Evolutionary conservation across 768 basidiomycete species (phyloP).

Genomic region (Phlebiopsis gigantea): DNA sequence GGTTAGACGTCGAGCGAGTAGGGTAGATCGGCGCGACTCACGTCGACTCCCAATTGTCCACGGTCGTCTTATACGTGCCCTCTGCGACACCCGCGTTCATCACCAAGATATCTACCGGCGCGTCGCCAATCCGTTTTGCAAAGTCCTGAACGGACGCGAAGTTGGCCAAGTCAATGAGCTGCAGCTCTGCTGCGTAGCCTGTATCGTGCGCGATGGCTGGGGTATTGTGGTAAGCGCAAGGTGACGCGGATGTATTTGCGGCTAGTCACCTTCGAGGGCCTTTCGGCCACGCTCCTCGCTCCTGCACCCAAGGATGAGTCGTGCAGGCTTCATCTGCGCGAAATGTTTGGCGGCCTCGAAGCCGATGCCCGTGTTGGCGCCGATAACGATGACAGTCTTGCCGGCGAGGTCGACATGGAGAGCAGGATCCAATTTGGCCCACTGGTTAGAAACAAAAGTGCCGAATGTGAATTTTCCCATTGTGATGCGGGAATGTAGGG

Average conservation of each 20-base stretch:
- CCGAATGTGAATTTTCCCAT: slow-evolving; percentile 7
- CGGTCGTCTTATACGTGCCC: slow-evolving; percentile 21
- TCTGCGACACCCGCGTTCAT: slow-evolving; percentile 20
- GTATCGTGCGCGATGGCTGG: slow-evolving; percentile 17
- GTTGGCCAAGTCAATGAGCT: slow-evolving; percentile 21
- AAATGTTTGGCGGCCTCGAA: slow-evolving; percentile 43
- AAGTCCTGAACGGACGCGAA: slow-evolving; percentile 24
- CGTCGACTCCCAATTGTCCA: slow-evolving; percentile 26
- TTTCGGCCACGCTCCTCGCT: slow-evolving; percentile 29
- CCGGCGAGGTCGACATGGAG: slow-evolving; percentile 32
- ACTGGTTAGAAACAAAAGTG: slow-evolving; percentile 10
- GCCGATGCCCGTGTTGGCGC: slow-evolving; percentile 47
- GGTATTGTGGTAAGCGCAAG: not conserved
- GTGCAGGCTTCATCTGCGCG: slow-evolving; percentile 36
- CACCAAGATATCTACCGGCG: slow-evolving; percentile 24
- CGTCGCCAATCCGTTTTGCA: slow-evolving; percentile 16
- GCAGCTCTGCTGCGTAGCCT: slow-evolving; percentile 12
- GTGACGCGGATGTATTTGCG: not conserved
- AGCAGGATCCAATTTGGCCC: slow-evolving; percentile 1
- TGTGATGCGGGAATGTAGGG: not conserved
- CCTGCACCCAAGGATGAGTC: slow-evolving; percentile 36
- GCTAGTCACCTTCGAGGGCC: slow-evolving; percentile 30
- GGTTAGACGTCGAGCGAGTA: not conserved
- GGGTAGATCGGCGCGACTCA: slow-evolving; percentile 9
- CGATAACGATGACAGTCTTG: slow-evolving; percentile 45